These are phyloP conservation scores for Erigeron canadensis DNA, from an alignment of 129 eudicot genomes.

Conservation along the genomic window DNA sequence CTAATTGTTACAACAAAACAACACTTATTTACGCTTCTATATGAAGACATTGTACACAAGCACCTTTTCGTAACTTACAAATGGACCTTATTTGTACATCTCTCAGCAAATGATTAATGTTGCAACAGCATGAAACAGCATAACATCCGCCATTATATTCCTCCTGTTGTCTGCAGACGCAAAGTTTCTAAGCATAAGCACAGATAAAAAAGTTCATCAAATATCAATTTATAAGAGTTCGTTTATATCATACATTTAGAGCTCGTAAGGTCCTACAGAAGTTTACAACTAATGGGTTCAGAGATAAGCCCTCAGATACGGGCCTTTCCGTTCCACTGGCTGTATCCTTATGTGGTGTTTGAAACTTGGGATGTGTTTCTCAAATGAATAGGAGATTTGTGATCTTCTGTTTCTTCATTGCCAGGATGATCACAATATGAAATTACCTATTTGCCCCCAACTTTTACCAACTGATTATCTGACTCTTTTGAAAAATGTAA, in stretches of 20 bases:
- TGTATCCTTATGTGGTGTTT: too few relatives aligned
- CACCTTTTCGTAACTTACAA: slow-evolving; percentile 14
- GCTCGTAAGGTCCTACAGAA: not conserved
- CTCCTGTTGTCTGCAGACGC: slow-evolving; percentile 25
- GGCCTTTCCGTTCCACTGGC: not conserved
- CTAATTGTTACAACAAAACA: slow-evolving; percentile 18
- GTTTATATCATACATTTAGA: not conserved
- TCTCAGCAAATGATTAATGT: slow-evolving; percentile 5
- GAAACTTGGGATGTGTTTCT: too few relatives aligned
- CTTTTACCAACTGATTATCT: not conserved
- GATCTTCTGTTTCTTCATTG: not conserved
- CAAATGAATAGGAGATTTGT: not conserved
- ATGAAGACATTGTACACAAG: slow-evolving; percentile 21
- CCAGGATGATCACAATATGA: not conserved
- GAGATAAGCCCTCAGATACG: not conserved
- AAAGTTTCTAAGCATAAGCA: slow-evolving; percentile 10
- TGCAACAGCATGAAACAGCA: slow-evolving; percentile 13
- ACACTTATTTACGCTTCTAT: slow-evolving; percentile 33
- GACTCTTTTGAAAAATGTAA: not conserved
- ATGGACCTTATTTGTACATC: slow-evolving; percentile 29
- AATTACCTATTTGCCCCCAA: not conserved
- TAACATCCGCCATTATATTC: slow-evolving; percentile 17
- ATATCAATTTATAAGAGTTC: not conserved
- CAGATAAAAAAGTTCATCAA: not conserved
- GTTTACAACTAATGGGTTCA: not conserved